A percentile compares a stretch with the other conserved stretches of the same genome.
Conservation (phyloP, 164 flowering plant species). For the Stephania japonica region DNA sequence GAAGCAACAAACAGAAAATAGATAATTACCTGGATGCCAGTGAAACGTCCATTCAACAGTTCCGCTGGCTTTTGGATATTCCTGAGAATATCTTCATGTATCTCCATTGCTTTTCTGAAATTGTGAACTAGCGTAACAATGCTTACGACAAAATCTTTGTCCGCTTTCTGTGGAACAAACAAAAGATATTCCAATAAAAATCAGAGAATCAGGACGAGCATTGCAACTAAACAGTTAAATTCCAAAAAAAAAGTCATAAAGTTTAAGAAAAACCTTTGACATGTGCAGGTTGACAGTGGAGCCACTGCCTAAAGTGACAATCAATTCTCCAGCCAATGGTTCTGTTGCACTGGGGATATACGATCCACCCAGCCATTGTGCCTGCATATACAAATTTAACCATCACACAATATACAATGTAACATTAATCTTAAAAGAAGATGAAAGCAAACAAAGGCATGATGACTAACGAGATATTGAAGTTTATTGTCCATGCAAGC, state of each 20-base stretch:
- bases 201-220: not conserved
- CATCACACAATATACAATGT: not conserved
- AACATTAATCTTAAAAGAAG: not conserved
- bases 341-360: constrained; percentile 38
- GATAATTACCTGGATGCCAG: constrained; percentile 64
- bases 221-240: not conserved
- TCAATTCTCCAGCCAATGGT: constrained; percentile 49
- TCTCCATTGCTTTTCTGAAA: constrained; percentile 40
- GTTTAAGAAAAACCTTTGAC: constrained; percentile 50
- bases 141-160: constrained; percentile 40
- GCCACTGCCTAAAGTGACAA: constrained; percentile 47
- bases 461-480: constrained; percentile 49
- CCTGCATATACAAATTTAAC: constrained; percentile 35
- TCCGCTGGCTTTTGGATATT: constrained; percentile 40
- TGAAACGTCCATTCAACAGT: constrained; percentile 56
- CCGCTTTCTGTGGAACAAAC: constrained; percentile 53
- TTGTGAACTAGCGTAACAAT: constrained; percentile 44
- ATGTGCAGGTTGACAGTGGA: constrained; percentile 49
- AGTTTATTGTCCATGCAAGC: constrained; percentile 49
- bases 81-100: constrained; percentile 41
- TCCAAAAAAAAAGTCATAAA: constrained; percentile 1
- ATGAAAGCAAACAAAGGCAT: not conserved
- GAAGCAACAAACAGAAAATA: not conserved
- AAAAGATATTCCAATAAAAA: constrained; percentile 4
- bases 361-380: constrained; percentile 82